Evolutionary conservation across 805 yeast genomes (phyloP), one percentile per base, ranked within the genome.

Genomic region (Tanozyma kutaoensis): DNA sequence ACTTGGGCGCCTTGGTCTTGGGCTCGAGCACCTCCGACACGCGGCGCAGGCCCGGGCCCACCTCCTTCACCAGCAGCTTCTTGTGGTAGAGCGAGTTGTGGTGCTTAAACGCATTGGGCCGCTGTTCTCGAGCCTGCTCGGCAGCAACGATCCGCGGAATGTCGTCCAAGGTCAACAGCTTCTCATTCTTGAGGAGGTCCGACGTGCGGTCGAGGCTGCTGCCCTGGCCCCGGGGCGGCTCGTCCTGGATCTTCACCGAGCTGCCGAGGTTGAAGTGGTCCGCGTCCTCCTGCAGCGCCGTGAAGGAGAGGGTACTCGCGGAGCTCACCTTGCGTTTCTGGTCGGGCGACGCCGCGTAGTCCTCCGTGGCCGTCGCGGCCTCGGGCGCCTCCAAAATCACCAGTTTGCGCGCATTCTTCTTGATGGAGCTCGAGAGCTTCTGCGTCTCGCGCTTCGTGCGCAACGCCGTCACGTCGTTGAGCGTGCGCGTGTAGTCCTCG

Each of bases 131-230:
- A 0, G 97, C 95, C 50, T 88, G 95, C 42, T 91, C 96, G 8
- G 94, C 88, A 2, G 96, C 94, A 6, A 91, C 96, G 45, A 91
- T 88, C 37, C 97, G 66, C 6, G 97, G 95, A 40, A 91, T 91
- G 51, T 91, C 99, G 51, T 91, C 97, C 40, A 91, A 65, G 0
- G 96, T 88, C 28, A 91, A 66, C 0, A 88, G 76, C 39, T 79
- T 81, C 39, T 88, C 93, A 42, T 73, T 79, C 41, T 76, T 72
- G 29, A 85, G 65, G 26, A 81, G 60, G 37, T 71, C 76, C 2
- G 84, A 67, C 0, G 86, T 75, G 2, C 76, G 65, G 40, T 71
- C 76, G 24, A 77, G 57, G 32, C 42, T 48, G 15, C 48, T 44
- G 4, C 39, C 23, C 23, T 55, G 48, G 24, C 52, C 43, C 33